Percentiles rank a stretch among this genome's conserved stretches.
Evolutionary conservation across 2,329 filamentous ascomycete species (phyloP).

Genomic region (Ascochyta koolunga): DNA sequence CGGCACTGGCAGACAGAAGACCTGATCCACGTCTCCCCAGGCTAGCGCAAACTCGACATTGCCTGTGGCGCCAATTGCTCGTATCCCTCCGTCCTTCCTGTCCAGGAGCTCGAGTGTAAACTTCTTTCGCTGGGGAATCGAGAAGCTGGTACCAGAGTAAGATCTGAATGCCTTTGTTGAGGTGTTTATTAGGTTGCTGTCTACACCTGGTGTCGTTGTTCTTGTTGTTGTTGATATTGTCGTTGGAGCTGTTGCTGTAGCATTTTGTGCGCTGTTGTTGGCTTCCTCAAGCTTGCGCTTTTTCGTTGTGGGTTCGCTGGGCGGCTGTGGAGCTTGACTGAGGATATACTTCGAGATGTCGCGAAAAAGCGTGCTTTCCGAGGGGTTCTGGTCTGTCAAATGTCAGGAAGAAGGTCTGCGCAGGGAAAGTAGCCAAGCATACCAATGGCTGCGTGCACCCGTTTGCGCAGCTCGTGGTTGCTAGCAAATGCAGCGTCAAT

Average conservation of each 20-base stretch:
- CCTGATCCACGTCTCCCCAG: conserved; percentile 61
- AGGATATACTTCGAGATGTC: conserved; percentile 47
- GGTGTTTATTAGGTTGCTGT: conserved; percentile 29
- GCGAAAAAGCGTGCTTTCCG: conserved; percentile 42
- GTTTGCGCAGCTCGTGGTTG: conserved; percentile 45
- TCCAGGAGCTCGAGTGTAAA: conserved; percentile 64
- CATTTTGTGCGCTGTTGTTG: conserved; percentile 30
- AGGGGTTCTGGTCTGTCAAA: conserved; percentile 35
- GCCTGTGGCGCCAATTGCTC: conserved; percentile 57
- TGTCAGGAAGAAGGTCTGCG: not conserved
- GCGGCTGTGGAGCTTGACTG: conserved; percentile 27
- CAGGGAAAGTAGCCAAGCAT: conserved; percentile 3
- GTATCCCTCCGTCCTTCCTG: conserved; percentile 51
- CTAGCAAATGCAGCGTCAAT: conserved; percentile 44
- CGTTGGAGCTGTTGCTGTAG: not conserved
- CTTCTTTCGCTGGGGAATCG: conserved; percentile 68
- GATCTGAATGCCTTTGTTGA: conserved; percentile 37
- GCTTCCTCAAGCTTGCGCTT: conserved; percentile 48
- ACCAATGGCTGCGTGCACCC: conserved; percentile 48
- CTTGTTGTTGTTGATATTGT: no score
- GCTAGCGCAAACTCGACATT: conserved; percentile 61
- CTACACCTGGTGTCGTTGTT: conserved; percentile 1
- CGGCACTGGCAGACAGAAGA: conserved; percentile 67
- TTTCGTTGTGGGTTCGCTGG: conserved; percentile 42
- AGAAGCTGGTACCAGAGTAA: conserved; percentile 62